Evolutionary conservation across 805 yeast species (phyloP).

Genomic region (Zygosaccharomyces bisporus): DNA sequence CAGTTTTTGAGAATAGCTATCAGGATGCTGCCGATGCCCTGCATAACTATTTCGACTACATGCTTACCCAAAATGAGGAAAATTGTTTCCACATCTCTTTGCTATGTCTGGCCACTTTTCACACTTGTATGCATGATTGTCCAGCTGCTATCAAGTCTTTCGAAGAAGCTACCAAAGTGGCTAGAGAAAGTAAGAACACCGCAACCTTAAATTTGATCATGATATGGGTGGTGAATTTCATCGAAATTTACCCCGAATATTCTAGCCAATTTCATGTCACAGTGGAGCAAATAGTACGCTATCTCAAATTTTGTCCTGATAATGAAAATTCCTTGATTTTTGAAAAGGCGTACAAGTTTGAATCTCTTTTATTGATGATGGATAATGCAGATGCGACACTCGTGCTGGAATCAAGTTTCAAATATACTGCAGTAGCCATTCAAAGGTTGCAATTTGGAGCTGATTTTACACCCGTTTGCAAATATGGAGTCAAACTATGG

Average conservation of each 20-base stretch:
- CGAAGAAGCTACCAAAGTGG: slow-evolving; percentile 83
- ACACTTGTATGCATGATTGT: slow-evolving; percentile 62
- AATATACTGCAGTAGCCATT: slow-evolving; percentile 53
- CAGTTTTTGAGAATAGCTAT: slow-evolving; percentile 17
- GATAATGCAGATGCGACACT: slow-evolving; percentile 46
- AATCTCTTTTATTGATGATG: slow-evolving; percentile 51
- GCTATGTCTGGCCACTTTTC: slow-evolving; percentile 65
- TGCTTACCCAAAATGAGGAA: slow-evolving; percentile 62
- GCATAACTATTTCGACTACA: slow-evolving; percentile 64
- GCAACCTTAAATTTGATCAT: slow-evolving; percentile 67
- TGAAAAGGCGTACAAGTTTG: slow-evolving; percentile 64
- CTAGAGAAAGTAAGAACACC: slow-evolving; percentile 77
- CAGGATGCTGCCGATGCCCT: slow-evolving; percentile 48
- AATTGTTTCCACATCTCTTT: slow-evolving; percentile 74
- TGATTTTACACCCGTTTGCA: slow-evolving; percentile 20
- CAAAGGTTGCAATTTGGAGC: slow-evolving; percentile 37
- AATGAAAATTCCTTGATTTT: slow-evolving; percentile 29
- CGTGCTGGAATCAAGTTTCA: slow-evolving; percentile 53
- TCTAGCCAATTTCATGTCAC: slow-evolving; percentile 50
- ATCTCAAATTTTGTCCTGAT: slow-evolving; percentile 37
- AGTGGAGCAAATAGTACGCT: slow-evolving; percentile 63
- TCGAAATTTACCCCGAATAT: slow-evolving; percentile 62
- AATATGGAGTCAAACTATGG: slow-evolving; percentile 21
- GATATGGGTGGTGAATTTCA: slow-evolving; percentile 69
- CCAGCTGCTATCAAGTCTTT: slow-evolving; percentile 72